A percentile compares a stretch with the other conserved stretches of the same genome.
These are phyloP conservation scores for Xylaria digitata DNA, from an alignment of 2,329 filamentous ascomycete species.

Conservation along the genomic window DNA sequence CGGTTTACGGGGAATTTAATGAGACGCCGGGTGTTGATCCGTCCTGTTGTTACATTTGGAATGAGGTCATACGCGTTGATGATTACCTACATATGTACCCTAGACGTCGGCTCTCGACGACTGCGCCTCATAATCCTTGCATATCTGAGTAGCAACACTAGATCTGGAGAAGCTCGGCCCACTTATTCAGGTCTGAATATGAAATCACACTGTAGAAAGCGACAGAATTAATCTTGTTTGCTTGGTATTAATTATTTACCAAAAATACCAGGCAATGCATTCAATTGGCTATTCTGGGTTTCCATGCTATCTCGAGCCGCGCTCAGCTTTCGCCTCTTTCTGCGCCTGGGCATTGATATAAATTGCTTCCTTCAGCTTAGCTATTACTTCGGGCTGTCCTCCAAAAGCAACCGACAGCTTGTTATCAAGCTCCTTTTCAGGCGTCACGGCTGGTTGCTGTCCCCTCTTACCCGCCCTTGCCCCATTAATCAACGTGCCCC, in stretches of 20 bases:
- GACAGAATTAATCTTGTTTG: not conserved
- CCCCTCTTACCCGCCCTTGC: slow-evolving; percentile 60
- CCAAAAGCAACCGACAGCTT: slow-evolving; percentile 69
- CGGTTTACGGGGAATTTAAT: not conserved
- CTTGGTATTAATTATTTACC: not conserved
- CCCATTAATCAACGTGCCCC: slow-evolving; percentile 64
- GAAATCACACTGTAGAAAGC: not conserved
- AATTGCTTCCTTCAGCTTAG: slow-evolving; percentile 71
- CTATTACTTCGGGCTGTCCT: slow-evolving; percentile 68
- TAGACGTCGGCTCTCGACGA: not conserved
- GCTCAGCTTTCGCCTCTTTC: slow-evolving; percentile 54
- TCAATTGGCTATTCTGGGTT: not conserved
- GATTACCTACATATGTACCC: too few species aligned
- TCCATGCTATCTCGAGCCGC: slow-evolving; percentile 40
- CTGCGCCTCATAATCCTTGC: slow-evolving; percentile 9
- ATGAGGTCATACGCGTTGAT: too few species aligned
- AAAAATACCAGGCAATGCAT: not conserved
- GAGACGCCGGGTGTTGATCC: not conserved
- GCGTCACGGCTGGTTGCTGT: slow-evolving; percentile 55
- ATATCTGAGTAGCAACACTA: too few species aligned
- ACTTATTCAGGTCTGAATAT: slow-evolving; percentile 12
- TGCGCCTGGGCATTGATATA: slow-evolving; percentile 66
- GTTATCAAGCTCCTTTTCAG: slow-evolving; percentile 67
- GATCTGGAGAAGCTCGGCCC: slow-evolving; percentile 4
- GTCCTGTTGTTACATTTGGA: not conserved